Evolutionary conservation across 1,139 yeast genomes (phyloP).

Genomic region (Candida gigantensis): DNA sequence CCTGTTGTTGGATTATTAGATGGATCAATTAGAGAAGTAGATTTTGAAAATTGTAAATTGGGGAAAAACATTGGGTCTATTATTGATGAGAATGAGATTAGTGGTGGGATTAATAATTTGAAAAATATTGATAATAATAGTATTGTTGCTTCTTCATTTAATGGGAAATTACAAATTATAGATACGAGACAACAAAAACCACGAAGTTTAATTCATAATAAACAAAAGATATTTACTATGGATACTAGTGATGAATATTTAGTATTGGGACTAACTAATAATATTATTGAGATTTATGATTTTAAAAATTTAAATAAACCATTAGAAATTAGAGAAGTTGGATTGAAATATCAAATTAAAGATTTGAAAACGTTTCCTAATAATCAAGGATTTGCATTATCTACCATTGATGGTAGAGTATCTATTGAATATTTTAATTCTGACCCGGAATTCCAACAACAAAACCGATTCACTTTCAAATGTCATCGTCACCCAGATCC

Average conservation of each 20-base stretch:
- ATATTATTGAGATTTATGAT: slow-evolving; percentile 62
- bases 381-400: slow-evolving; percentile 65
- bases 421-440: slow-evolving; percentile 74
- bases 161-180: slow-evolving; percentile 43
- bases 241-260: slow-evolving; percentile 52
- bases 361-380: slow-evolving; percentile 59
- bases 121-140: slow-evolving; percentile 26
- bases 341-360: slow-evolving; percentile 71
- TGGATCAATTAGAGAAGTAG: slow-evolving; percentile 43
- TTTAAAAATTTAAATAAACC: slow-evolving; percentile 47
- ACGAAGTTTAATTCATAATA: slow-evolving; percentile 9
- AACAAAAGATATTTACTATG: slow-evolving; percentile 63
- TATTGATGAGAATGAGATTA: slow-evolving; percentile 16
- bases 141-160: slow-evolving; percentile 53
- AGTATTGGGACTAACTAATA: slow-evolving; percentile 58
- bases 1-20: slow-evolving; percentile 41
- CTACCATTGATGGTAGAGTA: slow-evolving; percentile 88
- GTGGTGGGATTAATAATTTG: slow-evolving; percentile 33
- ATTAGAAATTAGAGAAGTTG: slow-evolving; percentile 60
- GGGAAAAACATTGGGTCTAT: slow-evolving; percentile 15
- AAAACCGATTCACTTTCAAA: slow-evolving; percentile 72
- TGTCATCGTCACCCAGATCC: slow-evolving; percentile 63
- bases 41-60: slow-evolving; percentile 41
- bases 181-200: slow-evolving; percentile 27
- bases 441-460: slow-evolving; percentile 42